Base-by-base conservation (phyloP, 2,329 filamentous ascomycete species). In the Alternaria sp. region DNA sequence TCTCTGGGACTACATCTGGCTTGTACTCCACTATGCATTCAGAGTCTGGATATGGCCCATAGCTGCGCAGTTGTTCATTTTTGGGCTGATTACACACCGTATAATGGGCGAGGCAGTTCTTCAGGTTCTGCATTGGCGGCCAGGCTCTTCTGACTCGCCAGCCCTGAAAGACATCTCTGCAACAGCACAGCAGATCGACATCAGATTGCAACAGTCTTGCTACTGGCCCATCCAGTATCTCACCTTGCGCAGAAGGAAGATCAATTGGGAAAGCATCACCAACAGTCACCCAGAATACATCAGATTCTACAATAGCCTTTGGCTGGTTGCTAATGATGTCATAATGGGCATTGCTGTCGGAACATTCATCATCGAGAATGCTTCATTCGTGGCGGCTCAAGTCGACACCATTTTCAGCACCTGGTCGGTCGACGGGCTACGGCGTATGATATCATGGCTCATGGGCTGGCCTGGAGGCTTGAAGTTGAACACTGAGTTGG, bases 201-300 rank as follows among this genome's bases (percentile, higher is more conserved):
- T 99, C 66, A 91, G 95, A 5, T 85, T 99, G 22, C 93, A 98
- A 75, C 95, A 99, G 76, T 98, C 98, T 75, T 98, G 94, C 79
- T 99, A 99, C 78, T 98, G 94, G 94, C 96, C 95, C 2, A 93
- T 96, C 79, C 94, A 99, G 77, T 97, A 98, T 75, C 86, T 94
- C 43, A 98, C 93, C 16, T 80, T 99, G 47, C 90, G 94, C n/a
- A 89, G 92, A 73, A 86, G 94, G 39, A 96, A 96, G 75, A 89
- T 90, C 64, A 93, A 96, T 70, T 98, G 95, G 94, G 92, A 93
- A 59, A 98, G 94, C 76, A 91, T 98, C 56, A 97, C 94, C 0
- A 95, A 91, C 48, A 97, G 91, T 70, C 94, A 99, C 78, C 93
- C 94, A 0, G 95, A 99, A 78, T 99, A 99, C 77, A 99, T 99